Conservation (phyloP, 2,329 filamentous ascomycete genomes). For the Chaetomiaceae sp. region DNA sequence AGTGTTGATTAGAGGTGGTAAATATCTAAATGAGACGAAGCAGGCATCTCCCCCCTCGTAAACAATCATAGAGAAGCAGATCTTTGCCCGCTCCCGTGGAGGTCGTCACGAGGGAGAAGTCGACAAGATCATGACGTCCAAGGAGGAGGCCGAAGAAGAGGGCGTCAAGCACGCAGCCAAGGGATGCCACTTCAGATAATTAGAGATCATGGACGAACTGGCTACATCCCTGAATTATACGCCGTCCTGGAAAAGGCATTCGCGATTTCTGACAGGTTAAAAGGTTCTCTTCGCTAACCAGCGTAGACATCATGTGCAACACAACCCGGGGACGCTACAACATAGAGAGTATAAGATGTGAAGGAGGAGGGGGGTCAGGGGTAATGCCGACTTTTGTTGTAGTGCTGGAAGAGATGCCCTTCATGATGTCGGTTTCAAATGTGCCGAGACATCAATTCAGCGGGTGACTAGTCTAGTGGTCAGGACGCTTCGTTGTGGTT, state of each 20-base stretch:
- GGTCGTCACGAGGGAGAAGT: constrained; percentile 38
- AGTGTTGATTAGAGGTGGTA: too few species aligned
- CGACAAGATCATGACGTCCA: constrained; percentile 33
- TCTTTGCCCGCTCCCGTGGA: constrained; percentile 37
- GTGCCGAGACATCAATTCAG: background rate
- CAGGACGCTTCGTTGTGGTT: constrained; percentile 18
- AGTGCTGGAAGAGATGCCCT: too few species aligned
- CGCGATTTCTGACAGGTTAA: too few species aligned
- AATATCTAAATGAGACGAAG: too few species aligned
- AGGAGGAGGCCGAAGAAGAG: constrained; percentile 33
- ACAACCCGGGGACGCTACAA: constrained; percentile 35
- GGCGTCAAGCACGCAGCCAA: constrained; percentile 40
- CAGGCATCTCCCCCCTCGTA: too few species aligned
- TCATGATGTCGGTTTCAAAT: background rate
- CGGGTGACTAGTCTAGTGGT: constrained; percentile 18
- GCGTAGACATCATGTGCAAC: constrained; percentile 35
- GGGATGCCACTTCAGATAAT: constrained; percentile 23
- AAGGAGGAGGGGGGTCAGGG: background rate
- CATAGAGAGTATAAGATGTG: constrained; percentile 31
- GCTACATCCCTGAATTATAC: too few species aligned
- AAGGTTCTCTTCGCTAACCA: constrained; percentile 37
- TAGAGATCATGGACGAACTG: too few species aligned
- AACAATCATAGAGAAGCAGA: too few species aligned
- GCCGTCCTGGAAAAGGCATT: too few species aligned
- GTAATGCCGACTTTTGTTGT: too few species aligned